A percentile compares a stretch with the other conserved stretches of the same genome.
Conservation (phyloP, 768 basidiomycete genomes). For the Leccinum broughii region DNA sequence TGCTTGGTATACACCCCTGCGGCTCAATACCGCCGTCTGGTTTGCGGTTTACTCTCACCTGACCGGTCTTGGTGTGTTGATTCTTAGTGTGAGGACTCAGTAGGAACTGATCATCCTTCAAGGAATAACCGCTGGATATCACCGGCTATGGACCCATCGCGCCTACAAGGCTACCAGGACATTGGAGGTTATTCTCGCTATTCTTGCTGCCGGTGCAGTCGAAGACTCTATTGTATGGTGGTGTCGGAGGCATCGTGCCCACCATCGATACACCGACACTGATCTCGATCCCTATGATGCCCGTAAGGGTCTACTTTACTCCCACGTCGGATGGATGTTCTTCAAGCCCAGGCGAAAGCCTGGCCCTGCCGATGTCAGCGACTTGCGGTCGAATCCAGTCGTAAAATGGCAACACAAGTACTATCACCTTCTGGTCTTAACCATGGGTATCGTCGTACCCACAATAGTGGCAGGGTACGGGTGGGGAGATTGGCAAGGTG, state of each 20-base stretch:
- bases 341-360: conserved; percentile 84
- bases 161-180: conserved; percentile 86
- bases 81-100: background rate
- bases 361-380: conserved; percentile 83
- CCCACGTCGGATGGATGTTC: conserved; percentile 89
- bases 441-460: conserved; percentile 69
- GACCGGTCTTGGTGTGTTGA: conserved; percentile 68
- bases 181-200: conserved; percentile 79
- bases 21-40: conserved; percentile 1
- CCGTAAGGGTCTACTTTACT: conserved; percentile 79
- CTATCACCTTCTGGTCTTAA: conserved; percentile 64
- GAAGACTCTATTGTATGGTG: conserved; percentile 98
- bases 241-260: conserved; percentile 92
- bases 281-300: conserved; percentile 93
- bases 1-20: conserved; percentile 7
- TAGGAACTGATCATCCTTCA: background rate
- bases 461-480: conserved; percentile 38
- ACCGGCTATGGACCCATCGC: conserved; percentile 92
- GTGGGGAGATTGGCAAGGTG: conserved; percentile 28
- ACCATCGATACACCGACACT: conserved; percentile 93
- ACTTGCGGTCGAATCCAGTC: conserved; percentile 73
- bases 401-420: conserved; percentile 83
- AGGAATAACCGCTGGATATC: conserved; percentile 89
- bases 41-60: conserved; percentile 50
- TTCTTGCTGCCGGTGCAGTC: conserved; percentile 84